Evolutionary conservation across 2,329 filamentous ascomycete genomes (phyloP), one percentile per base, ranked within the genome.

Genomic region (Nemania serpens): DNA sequence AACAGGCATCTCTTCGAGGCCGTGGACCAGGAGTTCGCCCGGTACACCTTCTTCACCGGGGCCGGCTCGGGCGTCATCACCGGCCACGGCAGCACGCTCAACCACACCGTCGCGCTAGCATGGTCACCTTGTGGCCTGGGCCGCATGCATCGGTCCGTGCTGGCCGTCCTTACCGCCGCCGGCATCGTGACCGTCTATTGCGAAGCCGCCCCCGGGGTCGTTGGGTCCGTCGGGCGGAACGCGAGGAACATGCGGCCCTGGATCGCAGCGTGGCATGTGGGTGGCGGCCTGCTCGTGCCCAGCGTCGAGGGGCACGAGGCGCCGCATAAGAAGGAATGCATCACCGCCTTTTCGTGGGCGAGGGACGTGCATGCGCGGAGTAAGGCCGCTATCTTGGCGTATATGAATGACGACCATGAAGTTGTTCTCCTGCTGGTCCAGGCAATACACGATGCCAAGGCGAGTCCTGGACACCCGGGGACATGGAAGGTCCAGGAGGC

Each of bases 81-180:
- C 0, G 78, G 78, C 15, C 76, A 78, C 2, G 83, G 82, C 3
- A 76, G 76, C 48, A 80, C 81, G 3, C 75, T 87, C 66, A 85
- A 83, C 63, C 84, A 87, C 65, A 78, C 83, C 15, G 77, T 85
- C 13, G 73, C 76, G 9, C 64, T 86, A 18, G 81, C 78, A 49
- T 87, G 84, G 84, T 86, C 84, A n/a, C 84, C 84, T 0, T 74
- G 73, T n/a, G 82, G 82, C 1, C 71, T 87, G n/a, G 84, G 84
- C 1, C 77, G 78, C 42, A 84, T 85, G 66, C 70, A 78, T 7
- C 77, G 84, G 1, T 79, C 84, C 0, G 78, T 85, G 5, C 73
- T 87, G 36, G 78, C 75, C 13, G 80, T 81, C 3, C 70, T 86
- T 63, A 80, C 80, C 1, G 81, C 81, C 9, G 78, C 77, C 1